Conservation (phyloP, 768 basidiomycete species). For the Lentinula guzmanii region DNA sequence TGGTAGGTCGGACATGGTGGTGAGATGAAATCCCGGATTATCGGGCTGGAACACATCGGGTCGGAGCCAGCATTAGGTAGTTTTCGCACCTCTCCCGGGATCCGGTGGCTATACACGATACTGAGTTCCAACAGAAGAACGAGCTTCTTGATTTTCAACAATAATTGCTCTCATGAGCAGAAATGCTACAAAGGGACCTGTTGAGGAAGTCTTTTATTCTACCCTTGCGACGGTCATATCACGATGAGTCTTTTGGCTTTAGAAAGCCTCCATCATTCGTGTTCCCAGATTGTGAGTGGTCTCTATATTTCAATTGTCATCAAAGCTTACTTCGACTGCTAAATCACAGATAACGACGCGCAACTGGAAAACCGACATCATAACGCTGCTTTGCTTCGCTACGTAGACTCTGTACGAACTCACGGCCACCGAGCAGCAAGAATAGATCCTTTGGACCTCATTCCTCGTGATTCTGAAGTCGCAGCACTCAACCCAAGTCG, state of each 20-base stretch:
- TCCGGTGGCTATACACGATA: too few species aligned
- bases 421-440: conserved; percentile 82
- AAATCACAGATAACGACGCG: conserved; percentile 46
- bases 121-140: too few species aligned
- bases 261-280: conserved; percentile 37
- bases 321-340: background rate
- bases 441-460: conserved; percentile 84
- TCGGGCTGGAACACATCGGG: too few species aligned
- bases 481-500: conserved; percentile 70
- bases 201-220: background rate
- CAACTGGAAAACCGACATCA: conserved; percentile 63
- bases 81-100: too few species aligned
- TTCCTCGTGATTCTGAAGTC: conserved; percentile 74
- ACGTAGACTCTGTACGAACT: conserved; percentile 82
- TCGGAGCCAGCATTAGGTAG: too few species aligned
- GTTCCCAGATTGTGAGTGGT: conserved; percentile 43
- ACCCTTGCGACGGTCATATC: conserved; percentile 23
- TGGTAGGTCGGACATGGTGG: background rate
- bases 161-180: background rate
- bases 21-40: background rate
- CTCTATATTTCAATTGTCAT: background rate
- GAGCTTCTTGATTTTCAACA: too few species aligned
- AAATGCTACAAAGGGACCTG: background rate
- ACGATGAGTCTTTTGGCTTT: conserved; percentile 53
- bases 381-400: conserved; percentile 79